phyloP scores from a whole-genome alignment of 768 basidiomycete species.

The Boletus insuetus region DNA sequence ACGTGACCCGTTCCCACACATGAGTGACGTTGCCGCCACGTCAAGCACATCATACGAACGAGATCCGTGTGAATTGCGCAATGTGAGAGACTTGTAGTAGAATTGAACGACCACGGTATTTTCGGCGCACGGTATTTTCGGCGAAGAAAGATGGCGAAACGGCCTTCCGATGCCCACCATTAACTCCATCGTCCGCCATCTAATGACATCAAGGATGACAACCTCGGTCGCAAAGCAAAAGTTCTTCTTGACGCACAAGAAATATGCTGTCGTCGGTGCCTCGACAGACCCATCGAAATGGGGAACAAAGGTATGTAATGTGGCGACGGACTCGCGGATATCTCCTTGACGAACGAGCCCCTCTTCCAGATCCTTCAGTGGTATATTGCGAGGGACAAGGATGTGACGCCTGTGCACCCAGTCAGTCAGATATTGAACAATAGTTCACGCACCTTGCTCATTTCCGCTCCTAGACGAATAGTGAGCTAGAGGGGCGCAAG shows the following conservation, averaged over 20 bases:
- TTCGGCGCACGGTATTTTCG: background rate
- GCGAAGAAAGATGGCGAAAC: background rate
- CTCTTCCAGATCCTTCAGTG: conserved; percentile 65
- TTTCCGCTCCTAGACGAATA: conserved; percentile 52
- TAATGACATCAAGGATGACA: conserved; percentile 21
- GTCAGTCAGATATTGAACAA: conserved; percentile 37
- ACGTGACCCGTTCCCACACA: conserved; percentile 15
- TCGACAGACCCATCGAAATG: conserved; percentile 77
- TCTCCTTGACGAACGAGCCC: background rate
- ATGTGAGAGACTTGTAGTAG: background rate
- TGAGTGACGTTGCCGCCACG: no score
- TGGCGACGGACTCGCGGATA: no score
- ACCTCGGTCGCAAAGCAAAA: conserved; percentile 43
- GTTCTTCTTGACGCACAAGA: conserved; percentile 57
- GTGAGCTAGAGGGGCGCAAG: conserved; percentile 61
- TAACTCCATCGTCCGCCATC: conserved; percentile 5
- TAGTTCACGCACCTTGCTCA: background rate
- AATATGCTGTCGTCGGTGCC: conserved; percentile 79
- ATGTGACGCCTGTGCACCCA: conserved; percentile 73
- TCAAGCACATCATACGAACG: no score
- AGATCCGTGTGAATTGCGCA: no score
- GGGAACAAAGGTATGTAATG: conserved; percentile 69
- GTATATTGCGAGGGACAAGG: conserved; percentile 59
- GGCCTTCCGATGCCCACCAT: background rate
- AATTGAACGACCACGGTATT: no score